Percentiles rank a stretch among this genome's conserved stretches.
phyloP scores from a whole-genome alignment of 2,329 filamentous ascomycete genomes.

The Phyllosticta ampelicida region DNA sequence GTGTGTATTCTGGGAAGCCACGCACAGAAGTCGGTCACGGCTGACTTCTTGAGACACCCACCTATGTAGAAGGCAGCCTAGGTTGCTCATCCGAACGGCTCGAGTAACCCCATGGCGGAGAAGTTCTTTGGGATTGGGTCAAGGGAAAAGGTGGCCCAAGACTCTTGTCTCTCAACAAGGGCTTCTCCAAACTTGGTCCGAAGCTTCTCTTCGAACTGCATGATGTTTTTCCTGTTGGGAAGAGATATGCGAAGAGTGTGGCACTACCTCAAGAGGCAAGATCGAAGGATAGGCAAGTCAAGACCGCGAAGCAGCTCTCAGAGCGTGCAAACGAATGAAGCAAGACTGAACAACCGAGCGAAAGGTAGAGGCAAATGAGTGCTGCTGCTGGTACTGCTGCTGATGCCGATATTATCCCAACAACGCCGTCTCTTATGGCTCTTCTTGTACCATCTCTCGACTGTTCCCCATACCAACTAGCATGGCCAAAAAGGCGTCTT shows the following conservation, averaged over 20 bases:
- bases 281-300: background rate
- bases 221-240: too few relatives aligned
- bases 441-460: background rate
- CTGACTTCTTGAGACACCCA: too few relatives aligned
- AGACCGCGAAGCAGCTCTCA: background rate
- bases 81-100: too few relatives aligned
- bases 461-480: background rate
- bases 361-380: background rate
- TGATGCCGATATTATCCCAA: background rate
- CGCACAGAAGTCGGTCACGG: too few relatives aligned
- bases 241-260: background rate
- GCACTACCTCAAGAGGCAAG: background rate
- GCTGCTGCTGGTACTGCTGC: background rate
- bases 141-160: too few relatives aligned
- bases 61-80: too few relatives aligned
- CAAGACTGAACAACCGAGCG: background rate
- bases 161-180: too few relatives aligned
- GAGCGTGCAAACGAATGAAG: background rate
- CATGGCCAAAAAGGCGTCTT: background rate
- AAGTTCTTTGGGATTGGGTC: too few relatives aligned
- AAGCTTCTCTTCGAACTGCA: too few relatives aligned
- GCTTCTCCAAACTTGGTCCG: too few relatives aligned
- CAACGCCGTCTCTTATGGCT: background rate
- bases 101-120: too few relatives aligned
- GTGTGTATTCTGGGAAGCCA: too few relatives aligned